phyloP scores from a whole-genome alignment of 1,284 basidiomycete species.

The Trametes hirsuta region DNA sequence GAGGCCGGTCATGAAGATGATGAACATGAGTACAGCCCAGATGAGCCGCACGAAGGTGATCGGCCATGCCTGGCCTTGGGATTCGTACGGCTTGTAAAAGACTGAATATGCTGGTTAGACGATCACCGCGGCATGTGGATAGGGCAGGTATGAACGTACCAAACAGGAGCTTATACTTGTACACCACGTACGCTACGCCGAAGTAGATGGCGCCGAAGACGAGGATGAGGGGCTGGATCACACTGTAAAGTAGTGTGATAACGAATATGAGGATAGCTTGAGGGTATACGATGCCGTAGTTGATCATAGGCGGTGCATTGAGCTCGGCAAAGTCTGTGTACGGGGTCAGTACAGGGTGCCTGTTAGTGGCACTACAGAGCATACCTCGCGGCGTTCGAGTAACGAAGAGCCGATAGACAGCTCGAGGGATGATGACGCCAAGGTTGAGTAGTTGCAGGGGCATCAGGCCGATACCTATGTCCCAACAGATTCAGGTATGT shows the following conservation, averaged over 20 bases:
- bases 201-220: constrained; percentile 96
- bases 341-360: constrained; percentile 6
- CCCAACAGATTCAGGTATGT: neutral
- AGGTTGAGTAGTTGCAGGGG: constrained; percentile 92
- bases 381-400: constrained; percentile 87
- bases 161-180: constrained; percentile 97
- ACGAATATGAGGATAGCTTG: constrained; percentile 96
- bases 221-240: constrained; percentile 93
- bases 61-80: constrained; percentile 93
- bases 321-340: constrained; percentile 86
- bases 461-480: constrained; percentile 84
- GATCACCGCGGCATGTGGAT: neutral
- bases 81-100: constrained; percentile 94
- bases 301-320: constrained; percentile 97
- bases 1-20: constrained; percentile 92
- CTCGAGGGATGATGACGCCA: constrained; percentile 79
- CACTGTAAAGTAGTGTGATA: constrained; percentile 92
- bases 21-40: constrained; percentile 87
- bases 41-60: constrained; percentile 87
- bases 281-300: constrained; percentile 92
- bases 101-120: constrained; percentile 47
- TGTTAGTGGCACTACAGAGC: constrained; percentile 18
- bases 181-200: constrained; percentile 90
- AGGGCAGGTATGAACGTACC: constrained; percentile 50
- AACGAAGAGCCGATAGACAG: constrained; percentile 71